Evolutionary conservation across 108 stramenopile genomes (phyloP).

Genomic region (Nitzschia sp.): DNA sequence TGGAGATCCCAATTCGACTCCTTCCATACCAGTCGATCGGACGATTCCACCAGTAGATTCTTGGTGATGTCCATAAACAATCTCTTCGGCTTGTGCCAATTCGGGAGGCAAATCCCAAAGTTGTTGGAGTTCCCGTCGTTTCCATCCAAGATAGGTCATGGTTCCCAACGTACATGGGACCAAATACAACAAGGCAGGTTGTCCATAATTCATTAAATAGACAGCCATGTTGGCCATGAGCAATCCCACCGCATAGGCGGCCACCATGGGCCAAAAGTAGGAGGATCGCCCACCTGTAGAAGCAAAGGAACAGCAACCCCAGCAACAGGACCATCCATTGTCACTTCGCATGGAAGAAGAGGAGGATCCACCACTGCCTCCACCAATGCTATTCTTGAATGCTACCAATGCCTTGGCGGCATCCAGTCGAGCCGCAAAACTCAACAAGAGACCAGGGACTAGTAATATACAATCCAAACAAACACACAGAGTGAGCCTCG

Average conservation of each 20-base stretch:
- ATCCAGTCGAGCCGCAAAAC: slow-evolving; percentile 80
- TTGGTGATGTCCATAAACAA: slow-evolving; percentile 7
- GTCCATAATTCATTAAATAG: slow-evolving; percentile 80
- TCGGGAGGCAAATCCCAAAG: slow-evolving; percentile 77
- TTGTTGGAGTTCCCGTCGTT: slow-evolving; percentile 60
- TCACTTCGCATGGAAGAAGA: background rate
- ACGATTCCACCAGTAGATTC: no score
- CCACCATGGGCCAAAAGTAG: slow-evolving; percentile 78
- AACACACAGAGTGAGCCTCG: no score
- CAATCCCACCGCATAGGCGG: slow-evolving; percentile 86
- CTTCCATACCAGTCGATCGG: no score
- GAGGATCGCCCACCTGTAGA: slow-evolving; percentile 11
- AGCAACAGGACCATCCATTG: slow-evolving; percentile 3
- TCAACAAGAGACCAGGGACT: slow-evolving; percentile 80
- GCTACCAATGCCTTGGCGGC: slow-evolving; percentile 54
- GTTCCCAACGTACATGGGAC: slow-evolving; percentile 89
- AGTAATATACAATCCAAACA: slow-evolving; percentile 20
- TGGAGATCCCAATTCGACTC: no score
- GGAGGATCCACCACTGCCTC: background rate
- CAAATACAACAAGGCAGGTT: slow-evolving; percentile 90
- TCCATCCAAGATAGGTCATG: slow-evolving; percentile 56
- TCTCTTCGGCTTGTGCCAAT: slow-evolving; percentile 57
- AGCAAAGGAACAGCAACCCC: background rate
- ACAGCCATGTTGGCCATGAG: slow-evolving; percentile 88
- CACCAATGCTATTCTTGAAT: background rate